These are phyloP conservation scores for Pelomyxa schiedti DNA, from an alignment of 78 protist genomes.

Conservation along the genomic window DNA sequence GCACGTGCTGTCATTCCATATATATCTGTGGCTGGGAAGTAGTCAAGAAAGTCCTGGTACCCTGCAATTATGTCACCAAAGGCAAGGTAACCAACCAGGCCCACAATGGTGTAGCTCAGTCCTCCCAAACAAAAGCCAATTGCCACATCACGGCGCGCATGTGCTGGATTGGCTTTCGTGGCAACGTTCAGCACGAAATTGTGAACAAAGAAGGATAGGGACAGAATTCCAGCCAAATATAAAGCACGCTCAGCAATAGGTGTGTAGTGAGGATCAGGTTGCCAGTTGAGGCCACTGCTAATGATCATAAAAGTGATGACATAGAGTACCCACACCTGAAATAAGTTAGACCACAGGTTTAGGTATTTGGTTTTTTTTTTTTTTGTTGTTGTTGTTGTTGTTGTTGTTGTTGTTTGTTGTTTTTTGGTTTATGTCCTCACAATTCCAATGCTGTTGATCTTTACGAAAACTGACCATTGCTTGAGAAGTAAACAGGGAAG, in stretches of 20 bases:
- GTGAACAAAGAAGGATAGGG: slow-evolving; percentile 8
- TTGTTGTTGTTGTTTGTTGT: too few species aligned
- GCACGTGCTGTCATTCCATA: neutral
- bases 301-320: neutral
- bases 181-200: neutral
- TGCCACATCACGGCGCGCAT: neutral
- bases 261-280: neutral
- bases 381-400: too few species aligned
- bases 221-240: slow-evolving; percentile 1
- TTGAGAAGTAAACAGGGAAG: neutral
- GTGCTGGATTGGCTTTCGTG: neutral
- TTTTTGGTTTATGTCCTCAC: too few species aligned
- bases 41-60: neutral
- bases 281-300: neutral
- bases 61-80: neutral
- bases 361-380: too few species aligned
- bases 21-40: neutral
- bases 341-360: too few species aligned
- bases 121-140: neutral
- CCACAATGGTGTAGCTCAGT: neutral
- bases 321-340: too few species aligned
- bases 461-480: neutral
- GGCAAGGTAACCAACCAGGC: neutral
- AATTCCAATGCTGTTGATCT: neutral
- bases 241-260: neutral